Conservation (phyloP, 768 basidiomycete genomes). For the Macrocybe gigantea region DNA sequence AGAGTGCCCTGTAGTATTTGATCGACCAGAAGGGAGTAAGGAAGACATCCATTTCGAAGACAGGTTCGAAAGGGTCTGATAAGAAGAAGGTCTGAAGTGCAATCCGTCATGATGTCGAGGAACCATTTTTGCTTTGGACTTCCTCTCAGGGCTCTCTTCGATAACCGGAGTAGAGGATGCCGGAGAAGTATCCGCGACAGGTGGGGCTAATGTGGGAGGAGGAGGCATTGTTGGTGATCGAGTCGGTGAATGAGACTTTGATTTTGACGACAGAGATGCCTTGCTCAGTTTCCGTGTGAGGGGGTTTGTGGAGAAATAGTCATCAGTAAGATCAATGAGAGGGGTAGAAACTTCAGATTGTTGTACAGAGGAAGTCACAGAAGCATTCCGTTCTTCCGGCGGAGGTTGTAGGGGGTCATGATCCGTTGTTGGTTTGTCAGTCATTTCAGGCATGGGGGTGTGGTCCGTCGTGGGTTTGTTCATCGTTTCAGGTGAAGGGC, state of each 20-base stretch:
- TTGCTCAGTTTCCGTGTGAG: neutral
- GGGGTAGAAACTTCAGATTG: too few species aligned
- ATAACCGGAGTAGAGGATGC: constrained; percentile 1
- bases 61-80: constrained; percentile 26
- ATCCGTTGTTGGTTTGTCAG: neutral
- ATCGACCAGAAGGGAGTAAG: constrained; percentile 20
- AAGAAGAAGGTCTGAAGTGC: constrained; percentile 11
- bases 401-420: neutral
- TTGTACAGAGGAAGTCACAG: too few species aligned
- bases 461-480: constrained; percentile 11
- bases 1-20: constrained; percentile 1
- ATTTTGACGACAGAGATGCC: too few species aligned
- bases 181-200: constrained; percentile 23
- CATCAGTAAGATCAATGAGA: neutral
- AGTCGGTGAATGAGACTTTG: neutral
- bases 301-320: neutral
- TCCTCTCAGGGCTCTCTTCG: too few species aligned
- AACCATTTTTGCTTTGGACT: constrained; percentile 3
- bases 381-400: neutral
- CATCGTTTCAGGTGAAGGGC: neutral
- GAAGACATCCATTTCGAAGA: constrained; percentile 49
- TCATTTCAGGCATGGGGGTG: constrained; percentile 22
- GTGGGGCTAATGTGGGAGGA: constrained; percentile 28
- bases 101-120: constrained; percentile 17
- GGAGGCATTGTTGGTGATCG: constrained; percentile 18